Conservation (phyloP, 208 protist genomes). For the Trypanosoma mega region DNA sequence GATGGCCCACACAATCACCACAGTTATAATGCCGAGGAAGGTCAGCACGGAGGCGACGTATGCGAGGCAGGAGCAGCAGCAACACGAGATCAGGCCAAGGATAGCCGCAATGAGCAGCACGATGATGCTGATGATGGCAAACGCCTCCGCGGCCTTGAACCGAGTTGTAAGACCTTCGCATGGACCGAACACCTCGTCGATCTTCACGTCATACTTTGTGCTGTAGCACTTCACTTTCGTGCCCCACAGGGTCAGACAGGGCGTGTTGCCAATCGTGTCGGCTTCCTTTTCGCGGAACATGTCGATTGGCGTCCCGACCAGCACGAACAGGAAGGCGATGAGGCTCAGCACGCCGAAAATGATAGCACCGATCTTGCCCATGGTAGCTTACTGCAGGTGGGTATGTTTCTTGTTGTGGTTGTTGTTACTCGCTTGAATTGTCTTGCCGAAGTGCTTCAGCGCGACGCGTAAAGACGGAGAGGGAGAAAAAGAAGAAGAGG, state of each 20-base stretch:
- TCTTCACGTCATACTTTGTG: conserved; percentile 16
- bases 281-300: conserved; percentile 33
- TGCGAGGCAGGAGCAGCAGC: conserved; percentile 41
- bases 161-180: conserved; percentile 27
- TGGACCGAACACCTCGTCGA: conserved; percentile 17
- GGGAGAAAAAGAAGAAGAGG: too few relatives aligned
- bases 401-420: too few relatives aligned
- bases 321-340: conserved; percentile 40
- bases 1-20: conserved; percentile 31
- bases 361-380: conserved; percentile 14
- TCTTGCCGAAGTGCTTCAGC: too few relatives aligned
- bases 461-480: too few relatives aligned
- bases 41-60: conserved; percentile 36
- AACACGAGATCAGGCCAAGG: conserved; percentile 29
- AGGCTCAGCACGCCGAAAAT: conserved; percentile 37
- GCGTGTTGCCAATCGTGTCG: conserved; percentile 26
- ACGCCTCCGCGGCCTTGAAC: conserved; percentile 44
- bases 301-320: conserved; percentile 49
- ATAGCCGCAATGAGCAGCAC: conserved; percentile 24
- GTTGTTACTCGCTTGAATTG: too few relatives aligned
- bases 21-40: conserved; percentile 20
- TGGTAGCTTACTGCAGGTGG: neutral
- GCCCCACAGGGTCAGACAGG: conserved; percentile 58
- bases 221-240: conserved; percentile 34
- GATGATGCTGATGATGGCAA: conserved; percentile 38